Evolutionary conservation across 495 filamentous ascomycete genomes (phyloP).

Genomic region (Penicillium cataractarum): DNA sequence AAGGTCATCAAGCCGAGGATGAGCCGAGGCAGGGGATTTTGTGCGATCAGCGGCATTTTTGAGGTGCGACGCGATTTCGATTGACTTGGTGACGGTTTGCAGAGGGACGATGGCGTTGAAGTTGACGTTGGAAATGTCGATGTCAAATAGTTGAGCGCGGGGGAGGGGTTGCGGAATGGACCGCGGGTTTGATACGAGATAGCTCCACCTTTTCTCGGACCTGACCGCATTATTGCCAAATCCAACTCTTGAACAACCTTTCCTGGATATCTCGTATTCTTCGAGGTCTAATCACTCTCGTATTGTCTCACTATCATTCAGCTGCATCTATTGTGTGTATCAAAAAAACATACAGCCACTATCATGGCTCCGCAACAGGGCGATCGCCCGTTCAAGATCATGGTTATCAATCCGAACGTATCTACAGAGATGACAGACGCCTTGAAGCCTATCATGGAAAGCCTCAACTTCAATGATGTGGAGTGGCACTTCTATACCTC

Average conservation of each 20-base stretch:
- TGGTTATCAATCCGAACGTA: slow-evolving; percentile 93
- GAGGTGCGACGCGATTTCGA: background rate
- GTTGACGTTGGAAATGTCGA: slow-evolving; percentile 4
- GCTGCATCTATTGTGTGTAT: background rate
- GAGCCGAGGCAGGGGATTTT: slow-evolving; percentile 52
- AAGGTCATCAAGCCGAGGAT: slow-evolving; percentile 68
- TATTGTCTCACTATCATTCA: background rate
- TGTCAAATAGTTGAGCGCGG: slow-evolving; percentile 11
- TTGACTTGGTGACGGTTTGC: background rate
- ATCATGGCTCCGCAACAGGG: slow-evolving; percentile 25
- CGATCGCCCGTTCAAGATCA: slow-evolving; percentile 49
- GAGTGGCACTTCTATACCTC: slow-evolving; percentile 61
- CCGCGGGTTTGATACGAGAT: slow-evolving; percentile 22
- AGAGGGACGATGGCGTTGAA: slow-evolving; percentile 4
- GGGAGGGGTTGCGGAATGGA: slow-evolving; percentile 22
- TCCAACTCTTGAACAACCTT: background rate
- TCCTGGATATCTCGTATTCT: background rate
- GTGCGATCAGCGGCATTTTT: slow-evolving; percentile 59
- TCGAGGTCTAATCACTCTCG: background rate
- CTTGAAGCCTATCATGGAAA: slow-evolving; percentile 64
- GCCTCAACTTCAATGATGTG: slow-evolving; percentile 51
- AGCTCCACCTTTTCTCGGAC: slow-evolving; percentile 9
- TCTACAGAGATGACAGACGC: slow-evolving; percentile 79
- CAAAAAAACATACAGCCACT: background rate
- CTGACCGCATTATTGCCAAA: slow-evolving; percentile 12